Percentiles rank a stretch among this genome's conserved stretches.
Conservation (phyloP, 1,284 basidiomycete species). For the Tilletiaria anomala region DNA sequence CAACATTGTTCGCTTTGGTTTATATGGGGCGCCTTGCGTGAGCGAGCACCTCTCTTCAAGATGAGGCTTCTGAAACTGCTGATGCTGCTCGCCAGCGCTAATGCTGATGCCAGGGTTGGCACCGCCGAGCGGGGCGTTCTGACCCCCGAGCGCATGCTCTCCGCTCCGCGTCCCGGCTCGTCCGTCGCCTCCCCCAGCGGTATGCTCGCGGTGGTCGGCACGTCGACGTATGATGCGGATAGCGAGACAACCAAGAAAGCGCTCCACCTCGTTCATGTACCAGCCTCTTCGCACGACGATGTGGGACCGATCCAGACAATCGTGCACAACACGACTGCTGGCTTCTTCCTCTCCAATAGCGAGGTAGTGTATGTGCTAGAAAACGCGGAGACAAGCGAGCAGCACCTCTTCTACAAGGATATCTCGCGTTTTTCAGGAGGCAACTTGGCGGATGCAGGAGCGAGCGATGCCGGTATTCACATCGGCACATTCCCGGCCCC, state of each 20-base stretch:
- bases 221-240: not conserved
- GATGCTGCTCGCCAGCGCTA: too few species aligned
- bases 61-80: too few species aligned
- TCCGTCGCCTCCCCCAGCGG: not conserved
- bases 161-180: not conserved
- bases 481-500: constrained; percentile 5
- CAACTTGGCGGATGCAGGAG: not conserved
- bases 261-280: not conserved
- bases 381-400: not conserved
- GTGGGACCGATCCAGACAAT: not conserved
- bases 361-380: too few species aligned
- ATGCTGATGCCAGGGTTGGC: too few species aligned
- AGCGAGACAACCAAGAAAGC: not conserved
- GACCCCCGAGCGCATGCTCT: not conserved
- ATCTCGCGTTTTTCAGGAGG: too few species aligned
- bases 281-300: not conserved
- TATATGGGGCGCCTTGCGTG: too few species aligned
- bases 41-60: too few species aligned
- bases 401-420: constrained; percentile 4
- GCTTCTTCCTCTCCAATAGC: too few species aligned
- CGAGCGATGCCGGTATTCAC: not conserved
- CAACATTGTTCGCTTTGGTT: too few species aligned
- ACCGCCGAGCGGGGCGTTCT: not conserved
- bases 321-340: not conserved
- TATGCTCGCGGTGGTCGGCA: not conserved